These are phyloP conservation scores for Ogataea philodendri DNA, from an alignment of 805 yeast species.

Conservation along the genomic window DNA sequence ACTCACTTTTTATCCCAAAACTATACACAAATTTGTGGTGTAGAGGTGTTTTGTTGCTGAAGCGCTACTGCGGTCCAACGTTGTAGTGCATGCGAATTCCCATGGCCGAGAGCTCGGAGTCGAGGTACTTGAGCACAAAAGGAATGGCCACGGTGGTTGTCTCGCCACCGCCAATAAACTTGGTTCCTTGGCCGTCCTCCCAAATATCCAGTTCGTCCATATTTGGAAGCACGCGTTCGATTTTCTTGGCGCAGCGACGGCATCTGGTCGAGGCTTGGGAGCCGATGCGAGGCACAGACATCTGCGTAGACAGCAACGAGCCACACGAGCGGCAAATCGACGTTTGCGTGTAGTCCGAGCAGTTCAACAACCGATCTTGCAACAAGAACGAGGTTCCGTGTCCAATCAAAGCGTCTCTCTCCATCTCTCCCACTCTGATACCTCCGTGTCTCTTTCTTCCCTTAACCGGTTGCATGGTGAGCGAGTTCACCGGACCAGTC, in stretches of 20 bases:
- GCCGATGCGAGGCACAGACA: slow-evolving; percentile 89
- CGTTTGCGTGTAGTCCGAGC: slow-evolving; percentile 93
- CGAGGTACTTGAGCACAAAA: slow-evolving; percentile 90
- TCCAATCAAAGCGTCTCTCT: slow-evolving; percentile 97
- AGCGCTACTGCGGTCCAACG: slow-evolving; percentile 54
- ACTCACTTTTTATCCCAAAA: not conserved
- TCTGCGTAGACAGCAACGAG: slow-evolving; percentile 83
- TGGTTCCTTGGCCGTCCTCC: slow-evolving; percentile 97
- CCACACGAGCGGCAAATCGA: slow-evolving; percentile 92
- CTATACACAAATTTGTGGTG: slow-evolving; percentile 3
- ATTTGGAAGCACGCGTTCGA: slow-evolving; percentile 54
- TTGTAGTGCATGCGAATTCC: slow-evolving; percentile 91
- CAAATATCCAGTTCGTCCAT: slow-evolving; percentile 75
- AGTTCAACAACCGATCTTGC: slow-evolving; percentile 92
- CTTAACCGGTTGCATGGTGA: slow-evolving; percentile 99
- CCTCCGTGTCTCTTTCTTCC: slow-evolving; percentile 99
- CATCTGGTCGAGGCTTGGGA: slow-evolving; percentile 75
- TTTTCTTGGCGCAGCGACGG: slow-evolving; percentile 81
- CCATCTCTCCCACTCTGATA: slow-evolving; percentile 99
- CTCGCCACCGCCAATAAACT: slow-evolving; percentile 86
- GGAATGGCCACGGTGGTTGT: slow-evolving; percentile 97
- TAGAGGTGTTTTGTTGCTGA: not conserved
- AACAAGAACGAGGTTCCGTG: slow-evolving; percentile 95
- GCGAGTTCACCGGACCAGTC: slow-evolving; percentile 94
- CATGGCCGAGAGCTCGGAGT: slow-evolving; percentile 96